Evolutionary conservation across 139 green algal genomes (phyloP), one percentile per base, ranked within the genome.

Genomic region (Volvox reticuliferus): DNA sequence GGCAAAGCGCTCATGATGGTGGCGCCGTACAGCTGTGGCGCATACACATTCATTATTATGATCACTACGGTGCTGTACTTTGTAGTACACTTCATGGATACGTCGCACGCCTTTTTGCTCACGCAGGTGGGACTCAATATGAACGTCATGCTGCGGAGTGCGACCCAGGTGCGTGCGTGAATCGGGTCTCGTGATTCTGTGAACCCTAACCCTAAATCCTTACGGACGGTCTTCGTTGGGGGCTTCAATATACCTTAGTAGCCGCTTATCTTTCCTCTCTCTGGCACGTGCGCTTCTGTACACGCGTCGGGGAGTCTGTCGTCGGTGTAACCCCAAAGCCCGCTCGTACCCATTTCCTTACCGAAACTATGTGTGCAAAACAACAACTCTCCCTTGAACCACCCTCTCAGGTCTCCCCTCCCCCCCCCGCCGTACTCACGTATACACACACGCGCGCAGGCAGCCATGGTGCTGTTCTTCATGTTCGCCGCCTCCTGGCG

Each of bases 401-500:
- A 67, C 33, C 67, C 67, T 75, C 61, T 91, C 61, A 92, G 92
- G 0, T 9, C 76, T 21, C 77, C 44, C 44, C 80, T 33, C 50
- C 55, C 80, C 55, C 30, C 61, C 62, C 12, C 62, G 62, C 63
- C 63, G 44, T 55, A 55, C n/a, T n/a, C n/a, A n/a, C 44, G 9
- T 55, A 55, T 9, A 55, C 44, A 55, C 9, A 55, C 44, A 55
- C 44, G 44, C 44, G 9, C 79, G 17, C 94, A 97, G 91, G 95
- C 94, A 12, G 92, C 92, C 26, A 94, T 98, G 85, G 95, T 98
- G 77, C 91, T 98, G 69, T 93, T 90, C 0, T 98, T 99, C 92
- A 99, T 99, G 97, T 97, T 98, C 77, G 50, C 69, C 0, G 95
- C 96, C 44, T 95, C 82, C 67, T 99, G 97, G 97, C 85, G 90